A percentile compares a stretch with the other conserved stretches of the same genome.
Conservation (phyloP, 2,329 filamentous ascomycete genomes). For the Ophiostoma sp. region DNA sequence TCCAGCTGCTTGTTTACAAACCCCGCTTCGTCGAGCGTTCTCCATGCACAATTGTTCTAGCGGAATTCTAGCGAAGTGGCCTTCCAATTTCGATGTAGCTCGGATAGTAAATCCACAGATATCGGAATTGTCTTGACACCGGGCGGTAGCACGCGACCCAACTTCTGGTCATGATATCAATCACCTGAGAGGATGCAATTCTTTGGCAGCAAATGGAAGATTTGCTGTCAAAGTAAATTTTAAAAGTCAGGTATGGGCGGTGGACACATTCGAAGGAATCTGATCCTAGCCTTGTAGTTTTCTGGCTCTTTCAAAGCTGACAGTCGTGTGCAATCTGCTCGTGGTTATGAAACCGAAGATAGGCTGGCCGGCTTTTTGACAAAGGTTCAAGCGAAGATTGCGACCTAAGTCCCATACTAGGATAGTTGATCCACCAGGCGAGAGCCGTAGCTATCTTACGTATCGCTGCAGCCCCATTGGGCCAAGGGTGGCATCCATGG, state of each 20-base stretch:
- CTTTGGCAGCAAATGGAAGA: too few relatives aligned
- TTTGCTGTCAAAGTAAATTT: too few relatives aligned
- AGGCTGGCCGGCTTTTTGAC: not conserved
- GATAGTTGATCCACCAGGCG: not conserved
- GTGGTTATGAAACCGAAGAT: not conserved
- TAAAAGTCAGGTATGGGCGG: too few relatives aligned
- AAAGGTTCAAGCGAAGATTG: not conserved
- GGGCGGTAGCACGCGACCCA: not conserved
- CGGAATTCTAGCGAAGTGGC: not conserved
- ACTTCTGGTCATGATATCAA: not conserved
- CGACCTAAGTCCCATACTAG: not conserved
- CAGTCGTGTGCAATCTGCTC: not conserved
- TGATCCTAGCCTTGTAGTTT: too few relatives aligned
- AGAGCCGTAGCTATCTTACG: not conserved
- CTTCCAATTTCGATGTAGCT: not conserved
- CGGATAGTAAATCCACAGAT: not conserved
- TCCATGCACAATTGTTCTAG: not conserved
- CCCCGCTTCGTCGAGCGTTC: not conserved
- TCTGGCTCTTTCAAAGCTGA: too few relatives aligned
- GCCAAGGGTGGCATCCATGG: not conserved
- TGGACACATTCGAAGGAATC: too few relatives aligned
- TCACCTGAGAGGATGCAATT: not conserved
- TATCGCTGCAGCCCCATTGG: not conserved
- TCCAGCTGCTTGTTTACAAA: not conserved
- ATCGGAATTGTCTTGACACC: not conserved